Conservation (phyloP, 164 flowering plant species). For the Macadamia integrifolia region DNA sequence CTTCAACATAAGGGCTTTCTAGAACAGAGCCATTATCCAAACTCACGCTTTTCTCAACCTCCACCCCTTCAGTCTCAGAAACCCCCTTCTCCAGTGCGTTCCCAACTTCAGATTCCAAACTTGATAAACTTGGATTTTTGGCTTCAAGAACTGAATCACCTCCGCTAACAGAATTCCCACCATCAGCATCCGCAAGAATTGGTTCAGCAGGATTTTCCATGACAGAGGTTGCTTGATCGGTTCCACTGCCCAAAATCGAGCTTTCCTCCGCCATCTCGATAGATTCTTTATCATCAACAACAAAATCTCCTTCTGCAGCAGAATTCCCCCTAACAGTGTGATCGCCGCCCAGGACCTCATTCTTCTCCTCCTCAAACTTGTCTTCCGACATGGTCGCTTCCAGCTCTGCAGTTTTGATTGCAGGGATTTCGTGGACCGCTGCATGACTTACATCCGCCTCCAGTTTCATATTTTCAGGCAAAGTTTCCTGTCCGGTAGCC, state of each 20-base stretch:
- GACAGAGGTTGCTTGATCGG: constrained; percentile 7
- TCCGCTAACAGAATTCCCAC: background rate
- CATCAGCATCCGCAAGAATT: constrained; percentile 14
- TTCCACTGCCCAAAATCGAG: constrained; percentile 7
- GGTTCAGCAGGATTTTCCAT: constrained; percentile 14
- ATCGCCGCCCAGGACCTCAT: constrained; percentile 7
- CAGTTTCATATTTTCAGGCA: constrained; percentile 9
- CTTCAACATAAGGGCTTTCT: constrained; percentile 13
- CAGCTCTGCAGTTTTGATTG: constrained; percentile 5
- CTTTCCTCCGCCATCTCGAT: constrained; percentile 7
- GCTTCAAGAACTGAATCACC: constrained; percentile 27
- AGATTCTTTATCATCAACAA: constrained; percentile 3
- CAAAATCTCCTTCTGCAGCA: background rate
- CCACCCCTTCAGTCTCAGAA: constrained; percentile 17
- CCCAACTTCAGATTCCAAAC: constrained; percentile 19
- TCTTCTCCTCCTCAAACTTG: constrained; percentile 13
- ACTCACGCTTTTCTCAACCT: constrained; percentile 13
- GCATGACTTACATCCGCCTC: constrained; percentile 5
- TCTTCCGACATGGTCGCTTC: constrained; percentile 9
- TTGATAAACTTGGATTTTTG: constrained; percentile 7
- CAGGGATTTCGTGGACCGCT: background rate
- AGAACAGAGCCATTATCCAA: constrained; percentile 22
- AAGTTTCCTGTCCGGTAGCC: constrained; percentile 5
- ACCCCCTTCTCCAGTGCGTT: constrained; percentile 20
- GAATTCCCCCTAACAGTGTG: background rate